Percentiles rank a stretch among this genome's conserved stretches.
Conservation (phyloP, 306 rosid species). For the Ormosia emarginata region DNA sequence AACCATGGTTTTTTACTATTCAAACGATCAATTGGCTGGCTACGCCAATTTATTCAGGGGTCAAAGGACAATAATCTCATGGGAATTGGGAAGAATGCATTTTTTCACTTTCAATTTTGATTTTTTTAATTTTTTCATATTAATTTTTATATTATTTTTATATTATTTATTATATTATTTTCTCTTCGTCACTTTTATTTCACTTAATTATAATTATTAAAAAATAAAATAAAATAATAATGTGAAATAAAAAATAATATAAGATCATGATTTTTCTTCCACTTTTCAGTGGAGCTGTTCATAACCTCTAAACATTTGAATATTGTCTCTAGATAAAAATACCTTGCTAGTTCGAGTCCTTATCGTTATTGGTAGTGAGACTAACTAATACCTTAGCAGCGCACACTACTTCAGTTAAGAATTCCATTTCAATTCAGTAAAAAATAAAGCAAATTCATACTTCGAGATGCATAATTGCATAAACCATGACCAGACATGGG, state of each 20-base stretch:
- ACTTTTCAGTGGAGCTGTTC: neutral
- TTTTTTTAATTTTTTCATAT: no score
- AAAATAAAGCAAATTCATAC: neutral
- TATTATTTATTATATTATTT: no score
- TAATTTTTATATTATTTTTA: no score
- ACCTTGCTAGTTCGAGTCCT: neutral
- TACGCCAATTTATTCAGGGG: neutral
- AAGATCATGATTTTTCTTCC: no score
- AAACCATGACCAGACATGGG: neutral
- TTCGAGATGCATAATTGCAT: neutral
- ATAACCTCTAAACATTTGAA: neutral
- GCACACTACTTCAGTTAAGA: neutral
- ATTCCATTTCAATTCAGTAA: neutral
- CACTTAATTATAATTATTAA: no score
- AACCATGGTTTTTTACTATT: neutral
- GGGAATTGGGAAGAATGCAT: neutral
- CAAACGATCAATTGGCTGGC: neutral
- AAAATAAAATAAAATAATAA: no score
- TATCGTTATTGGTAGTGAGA: neutral
- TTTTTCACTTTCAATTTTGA: no score
- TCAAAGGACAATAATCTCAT: neutral
- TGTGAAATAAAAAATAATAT: no score
- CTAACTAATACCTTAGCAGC: neutral
- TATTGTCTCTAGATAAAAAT: neutral
- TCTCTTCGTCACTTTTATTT: no score